Base-by-base conservation (phyloP, 305 asterid species). In the Euphrasia arctica region DNA sequence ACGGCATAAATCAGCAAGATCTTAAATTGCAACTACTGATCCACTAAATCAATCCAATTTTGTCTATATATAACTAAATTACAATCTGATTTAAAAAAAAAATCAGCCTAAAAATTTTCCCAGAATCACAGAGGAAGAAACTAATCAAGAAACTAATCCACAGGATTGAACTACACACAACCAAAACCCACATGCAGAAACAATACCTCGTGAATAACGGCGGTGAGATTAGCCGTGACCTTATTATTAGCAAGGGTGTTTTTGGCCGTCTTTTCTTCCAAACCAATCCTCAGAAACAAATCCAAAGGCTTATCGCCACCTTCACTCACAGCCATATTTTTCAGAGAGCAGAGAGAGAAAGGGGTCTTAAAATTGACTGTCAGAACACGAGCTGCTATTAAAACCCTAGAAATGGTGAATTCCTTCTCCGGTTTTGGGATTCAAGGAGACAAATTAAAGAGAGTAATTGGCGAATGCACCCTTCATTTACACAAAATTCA, bases 121-220 rank as follows among this genome's bases (percentile, higher is more conserved):
- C 49, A 63, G 48, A 10, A 52, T 18, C 54, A 45, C 39, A 25
- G 22, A 58, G 47, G 58, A 29, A 9, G 12, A 51, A 51, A 2
- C 18, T 5, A 51, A 51, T 51, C 1, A 29, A 36, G 9, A 25
- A 42, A 32, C 43, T 55, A 54, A 11, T 1, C 4, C n/a, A 22
- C 50, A 39, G 31, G 57, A 27, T 50, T 64, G 3, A 34, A 36
- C 52, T 9, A 50, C 3, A 29, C 14, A 54, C n/a, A 15, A 60
- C 18, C 51, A 61, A 70, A 65, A 62, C 58, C 67, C 67, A 73
- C 69, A 58, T 50, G 72, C 67, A 66, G 22, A 67, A 69, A 39
- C n/a, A 25, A 25, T 75, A 91, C 98, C 96, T 92, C 98, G 58
- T 80, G 83, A 63, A 92, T 92, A 57, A 92, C 89, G 76, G 86